Base-by-base conservation (phyloP, 345 rosid species). In the Syzygium oleosum region DNA sequence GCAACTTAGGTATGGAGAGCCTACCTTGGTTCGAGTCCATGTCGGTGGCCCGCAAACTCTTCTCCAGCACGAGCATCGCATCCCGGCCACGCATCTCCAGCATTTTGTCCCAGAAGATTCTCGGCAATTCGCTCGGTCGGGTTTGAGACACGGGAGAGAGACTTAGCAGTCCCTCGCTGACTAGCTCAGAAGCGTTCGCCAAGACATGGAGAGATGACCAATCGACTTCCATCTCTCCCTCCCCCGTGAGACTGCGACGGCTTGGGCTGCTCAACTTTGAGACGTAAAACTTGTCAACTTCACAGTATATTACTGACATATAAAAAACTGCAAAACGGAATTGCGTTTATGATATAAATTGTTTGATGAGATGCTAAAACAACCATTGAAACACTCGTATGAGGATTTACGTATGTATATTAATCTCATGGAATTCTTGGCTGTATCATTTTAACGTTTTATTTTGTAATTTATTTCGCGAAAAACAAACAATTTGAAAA, bases 21-120 rank as follows among this genome's bases (percentile, higher is more conserved):
- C 65, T 1, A 25, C 31, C 31, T 0, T 11, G 1, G 29, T 13
- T 6, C n/a, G 0, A 6, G 15, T 5, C 2, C 65, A 58, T 0
- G 31, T 25, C 65, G 1, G 29, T 0, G 65, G 31, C 29, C 2
- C 15, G 2, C 65, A 58, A 12, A 12, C 0, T 25, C 65, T 58
- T 58, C 63, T 58, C 3, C 1, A 58, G 65, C 7, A 58, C 65
- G 3, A 58, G 7, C 15, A 0, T 12, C 29, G 11, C 65, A 0
- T 0, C 65, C 29, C 0, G 31, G 5, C 65, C 65, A 0, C 2
- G 29, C 65, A 58, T 25, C 15, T 12, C 65, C 7, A 0, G 7
- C 11, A 10, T 12, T 58, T 11, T 58, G 31, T 58, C 3, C 29
- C n/a, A 23, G 12, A 58, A 58, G 6, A 11, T 58, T 1, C 1